Percentiles rank a stretch among this genome's conserved stretches.
phyloP scores from a whole-genome alignment of 2,329 filamentous ascomycete genomes.

The Fusarium nygamai region DNA sequence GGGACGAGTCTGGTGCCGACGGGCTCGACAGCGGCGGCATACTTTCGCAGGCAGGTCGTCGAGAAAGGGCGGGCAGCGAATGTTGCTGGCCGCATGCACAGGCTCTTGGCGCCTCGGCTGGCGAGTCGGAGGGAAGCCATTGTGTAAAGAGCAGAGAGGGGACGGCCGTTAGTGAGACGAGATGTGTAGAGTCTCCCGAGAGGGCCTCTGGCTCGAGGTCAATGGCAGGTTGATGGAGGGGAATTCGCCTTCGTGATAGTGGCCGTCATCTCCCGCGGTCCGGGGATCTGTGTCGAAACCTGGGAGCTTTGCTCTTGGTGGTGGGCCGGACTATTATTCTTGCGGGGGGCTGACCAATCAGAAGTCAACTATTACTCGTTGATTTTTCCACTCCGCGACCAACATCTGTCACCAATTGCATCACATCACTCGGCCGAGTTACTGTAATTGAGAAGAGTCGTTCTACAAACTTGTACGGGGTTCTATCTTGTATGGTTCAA shows the following conservation, averaged over 20 bases:
- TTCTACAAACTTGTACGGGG: background rate
- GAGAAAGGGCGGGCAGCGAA: slow-evolving; percentile 69
- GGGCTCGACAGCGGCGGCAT: slow-evolving; percentile 63
- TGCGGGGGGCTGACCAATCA: slow-evolving; percentile 47
- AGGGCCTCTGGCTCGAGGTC: slow-evolving; percentile 51
- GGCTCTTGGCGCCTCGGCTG: slow-evolving; percentile 74
- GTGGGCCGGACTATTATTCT: slow-evolving; percentile 48
- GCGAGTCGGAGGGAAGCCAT: slow-evolving; percentile 82
- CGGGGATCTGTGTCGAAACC: slow-evolving; percentile 41
- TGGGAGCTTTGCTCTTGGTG: slow-evolving; percentile 46
- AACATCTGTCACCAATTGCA: slow-evolving; percentile 9
- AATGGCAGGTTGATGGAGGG: slow-evolving; percentile 47
- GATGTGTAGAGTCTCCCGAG: slow-evolving; percentile 45
- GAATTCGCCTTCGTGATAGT: slow-evolving; percentile 46
- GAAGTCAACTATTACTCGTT: slow-evolving; percentile 42
- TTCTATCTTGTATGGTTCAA: background rate
- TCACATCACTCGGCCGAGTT: slow-evolving; percentile 10
- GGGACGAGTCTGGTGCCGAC: slow-evolving; percentile 70
- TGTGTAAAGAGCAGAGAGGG: slow-evolving; percentile 48
- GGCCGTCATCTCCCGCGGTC: slow-evolving; percentile 47
- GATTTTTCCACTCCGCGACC: slow-evolving; percentile 31
- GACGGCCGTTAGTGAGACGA: slow-evolving; percentile 44
- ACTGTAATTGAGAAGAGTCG: background rate
- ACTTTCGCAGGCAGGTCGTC: slow-evolving; percentile 69
- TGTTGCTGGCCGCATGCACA: slow-evolving; percentile 63